Percentiles rank a stretch among this genome's conserved stretches.
Evolutionary conservation across 2,329 filamentous ascomycete species (phyloP).

Genomic region (Dactylellina cionopaga): DNA sequence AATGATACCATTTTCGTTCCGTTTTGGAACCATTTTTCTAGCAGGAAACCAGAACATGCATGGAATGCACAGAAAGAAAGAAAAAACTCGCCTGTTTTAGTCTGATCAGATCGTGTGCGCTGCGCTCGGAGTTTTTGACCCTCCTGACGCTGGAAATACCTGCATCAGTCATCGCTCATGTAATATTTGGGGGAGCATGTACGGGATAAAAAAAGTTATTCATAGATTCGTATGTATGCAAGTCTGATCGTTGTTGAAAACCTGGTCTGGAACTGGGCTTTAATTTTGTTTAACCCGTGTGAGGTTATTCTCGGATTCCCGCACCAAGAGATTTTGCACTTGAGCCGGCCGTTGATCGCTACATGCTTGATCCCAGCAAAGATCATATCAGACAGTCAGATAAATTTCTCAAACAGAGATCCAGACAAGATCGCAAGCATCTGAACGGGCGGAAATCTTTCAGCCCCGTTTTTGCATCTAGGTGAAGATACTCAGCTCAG

Average conservation of each 20-base stretch:
- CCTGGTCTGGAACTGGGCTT: constrained; percentile 52
- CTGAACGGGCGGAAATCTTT: constrained; percentile 14
- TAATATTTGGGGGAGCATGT: no score
- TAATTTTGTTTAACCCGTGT: constrained; percentile 51
- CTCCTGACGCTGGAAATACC: not conserved
- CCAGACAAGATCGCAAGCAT: constrained; percentile 7
- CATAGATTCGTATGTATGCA: constrained; percentile 15
- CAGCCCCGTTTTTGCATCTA: constrained; percentile 8
- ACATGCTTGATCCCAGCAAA: constrained; percentile 44
- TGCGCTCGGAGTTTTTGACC: constrained; percentile 16
- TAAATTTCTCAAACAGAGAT: constrained; percentile 43
- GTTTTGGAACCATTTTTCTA: constrained; percentile 4
- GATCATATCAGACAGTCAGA: constrained; percentile 27
- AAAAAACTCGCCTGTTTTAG: constrained; percentile 9
- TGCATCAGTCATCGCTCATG: constrained; percentile 5
- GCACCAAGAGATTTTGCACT: constrained; percentile 27
- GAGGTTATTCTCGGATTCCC: constrained; percentile 52
- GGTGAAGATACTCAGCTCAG: not conserved
- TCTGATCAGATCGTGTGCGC: not conserved
- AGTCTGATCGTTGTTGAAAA: constrained; percentile 43
- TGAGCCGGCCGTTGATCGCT: constrained; percentile 25
- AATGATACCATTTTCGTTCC: no score
- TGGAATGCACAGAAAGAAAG: no score
- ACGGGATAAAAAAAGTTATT: no score
- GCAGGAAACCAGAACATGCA: no score